A percentile compares a stretch with the other conserved stretches of the same genome.
These are phyloP conservation scores for Pseudogymnoascus sp. DNA, from an alignment of 2,329 filamentous ascomycete genomes.

Conservation along the genomic window DNA sequence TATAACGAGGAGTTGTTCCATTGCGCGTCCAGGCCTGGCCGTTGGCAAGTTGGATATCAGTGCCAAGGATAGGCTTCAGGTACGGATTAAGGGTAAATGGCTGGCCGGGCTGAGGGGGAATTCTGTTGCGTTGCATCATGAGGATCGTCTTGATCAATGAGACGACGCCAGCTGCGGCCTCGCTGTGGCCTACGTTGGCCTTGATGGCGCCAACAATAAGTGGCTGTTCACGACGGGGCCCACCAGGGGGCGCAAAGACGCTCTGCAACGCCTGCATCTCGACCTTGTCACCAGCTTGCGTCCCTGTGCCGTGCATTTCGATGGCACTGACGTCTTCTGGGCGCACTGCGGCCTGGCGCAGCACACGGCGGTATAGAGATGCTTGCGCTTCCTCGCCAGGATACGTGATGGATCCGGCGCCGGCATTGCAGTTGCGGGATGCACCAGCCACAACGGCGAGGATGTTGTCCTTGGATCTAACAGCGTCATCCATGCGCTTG, in stretches of 20 bases:
- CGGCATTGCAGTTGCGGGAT: conserved; percentile 70
- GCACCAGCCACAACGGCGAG: conserved; percentile 42
- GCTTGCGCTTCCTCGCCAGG: conserved; percentile 71
- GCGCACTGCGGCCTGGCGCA: conserved; percentile 62
- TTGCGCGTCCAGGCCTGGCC: not conserved
- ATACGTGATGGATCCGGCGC: conserved; percentile 57
- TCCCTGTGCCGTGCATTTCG: conserved; percentile 83
- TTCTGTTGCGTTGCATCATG: not conserved
- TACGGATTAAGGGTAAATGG: not conserved
- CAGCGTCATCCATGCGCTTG: conserved; percentile 45
- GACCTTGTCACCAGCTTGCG: conserved; percentile 70
- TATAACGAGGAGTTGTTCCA: not conserved
- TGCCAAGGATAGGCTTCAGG: not conserved
- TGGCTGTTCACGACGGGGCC: not conserved
- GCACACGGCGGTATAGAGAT: conserved; percentile 58
- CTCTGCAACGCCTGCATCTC: conserved; percentile 71
- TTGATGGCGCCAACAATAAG: conserved; percentile 13
- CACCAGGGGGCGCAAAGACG: conserved; percentile 43
- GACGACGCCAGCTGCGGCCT: not conserved
- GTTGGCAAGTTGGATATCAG: not conserved
- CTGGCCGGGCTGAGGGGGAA: conserved; percentile 1
- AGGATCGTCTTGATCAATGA: conserved; percentile 9
- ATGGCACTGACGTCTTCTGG: conserved; percentile 71
- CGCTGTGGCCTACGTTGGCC: conserved; percentile 10
- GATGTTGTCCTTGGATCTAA: conserved; percentile 61